Conservation (phyloP, 441 rosid genomes). For the Adansonia grandidieri region DNA sequence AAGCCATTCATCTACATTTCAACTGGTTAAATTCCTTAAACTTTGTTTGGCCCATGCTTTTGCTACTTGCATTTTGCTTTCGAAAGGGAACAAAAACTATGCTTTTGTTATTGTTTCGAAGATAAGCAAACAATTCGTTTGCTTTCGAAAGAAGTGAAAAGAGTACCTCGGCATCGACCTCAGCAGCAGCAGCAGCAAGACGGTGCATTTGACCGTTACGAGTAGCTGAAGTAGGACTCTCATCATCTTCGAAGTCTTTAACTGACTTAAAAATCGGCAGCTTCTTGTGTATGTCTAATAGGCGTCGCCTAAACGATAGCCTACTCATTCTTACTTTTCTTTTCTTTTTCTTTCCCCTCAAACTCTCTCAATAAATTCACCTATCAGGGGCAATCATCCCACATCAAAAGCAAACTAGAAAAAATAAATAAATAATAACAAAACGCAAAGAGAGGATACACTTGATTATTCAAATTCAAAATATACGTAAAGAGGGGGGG, state of each 20-base stretch:
- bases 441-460: neutral
- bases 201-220: constrained; percentile 80
- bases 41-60: neutral
- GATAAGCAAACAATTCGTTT: neutral
- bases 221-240: constrained; percentile 63
- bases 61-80: neutral
- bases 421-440: too few species aligned
- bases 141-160: neutral
- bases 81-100: neutral
- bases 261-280: constrained; percentile 85
- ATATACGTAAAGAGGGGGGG: too few species aligned
- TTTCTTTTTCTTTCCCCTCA: constrained; percentile 4
- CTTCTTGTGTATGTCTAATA: constrained; percentile 89
- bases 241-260: constrained; percentile 94
- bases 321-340: constrained; percentile 63
- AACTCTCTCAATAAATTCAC: constrained; percentile 11
- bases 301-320: constrained; percentile 89
- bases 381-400: too few species aligned
- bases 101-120: neutral
- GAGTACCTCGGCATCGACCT: constrained; percentile 63
- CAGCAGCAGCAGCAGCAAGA: constrained; percentile 52
- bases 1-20: neutral
- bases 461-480: neutral
- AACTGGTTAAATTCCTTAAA: constrained; percentile 1
- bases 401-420: constrained; percentile 11